Percentiles rank a stretch among this genome's conserved stretches.
phyloP scores from a whole-genome alignment of 208 protist species.

The Acanthamoeba healyi region DNA sequence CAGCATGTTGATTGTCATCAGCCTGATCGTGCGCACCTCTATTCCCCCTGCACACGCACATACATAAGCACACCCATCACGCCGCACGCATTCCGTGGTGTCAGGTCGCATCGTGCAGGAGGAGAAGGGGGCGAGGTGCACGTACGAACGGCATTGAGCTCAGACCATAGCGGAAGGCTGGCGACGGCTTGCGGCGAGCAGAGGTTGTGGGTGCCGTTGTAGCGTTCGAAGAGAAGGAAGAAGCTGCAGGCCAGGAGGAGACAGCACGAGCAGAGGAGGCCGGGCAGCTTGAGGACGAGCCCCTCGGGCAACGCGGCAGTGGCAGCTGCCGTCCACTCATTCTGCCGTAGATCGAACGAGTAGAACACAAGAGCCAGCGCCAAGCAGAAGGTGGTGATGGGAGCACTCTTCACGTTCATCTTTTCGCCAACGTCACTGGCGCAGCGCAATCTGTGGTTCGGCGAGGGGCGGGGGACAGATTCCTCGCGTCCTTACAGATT shows the following conservation, averaged over 20 bases:
- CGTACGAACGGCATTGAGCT: neutral
- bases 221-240: neutral
- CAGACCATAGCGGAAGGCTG: neutral
- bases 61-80: too few species aligned
- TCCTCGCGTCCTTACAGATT: too few species aligned
- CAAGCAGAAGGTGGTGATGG: constrained; percentile 23
- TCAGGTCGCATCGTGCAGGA: neutral
- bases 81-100: neutral
- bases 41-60: neutral
- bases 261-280: neutral
- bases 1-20: constrained; percentile 70
- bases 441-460: neutral
- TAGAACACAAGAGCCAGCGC: neutral
- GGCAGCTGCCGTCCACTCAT: neutral
- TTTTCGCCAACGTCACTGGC: neutral
- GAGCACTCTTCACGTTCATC: neutral
- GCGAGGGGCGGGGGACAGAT: too few species aligned
- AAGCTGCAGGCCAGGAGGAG: neutral
- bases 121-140: neutral
- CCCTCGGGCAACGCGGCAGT: neutral
- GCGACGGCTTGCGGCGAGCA: neutral
- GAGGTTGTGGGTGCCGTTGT: neutral
- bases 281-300: neutral
- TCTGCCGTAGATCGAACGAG: neutral
- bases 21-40: neutral